Percentiles rank a stretch among this genome's conserved stretches.
Conservation (phyloP, 2,329 filamentous ascomycete species). For the Colletotrichum scovillei region DNA sequence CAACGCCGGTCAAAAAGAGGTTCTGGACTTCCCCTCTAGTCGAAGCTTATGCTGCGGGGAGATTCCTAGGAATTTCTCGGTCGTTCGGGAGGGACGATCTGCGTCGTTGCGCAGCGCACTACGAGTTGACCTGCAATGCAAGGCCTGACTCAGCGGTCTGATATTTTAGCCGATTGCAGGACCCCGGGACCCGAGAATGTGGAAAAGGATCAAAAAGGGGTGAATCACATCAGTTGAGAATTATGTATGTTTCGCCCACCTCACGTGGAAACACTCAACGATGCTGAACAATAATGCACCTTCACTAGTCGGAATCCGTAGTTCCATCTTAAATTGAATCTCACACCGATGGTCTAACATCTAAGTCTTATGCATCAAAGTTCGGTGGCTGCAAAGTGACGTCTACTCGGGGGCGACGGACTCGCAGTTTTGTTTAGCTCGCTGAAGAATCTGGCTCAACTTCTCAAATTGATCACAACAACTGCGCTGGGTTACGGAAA, state of each 20-base stretch:
- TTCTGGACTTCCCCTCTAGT: constrained; percentile 2
- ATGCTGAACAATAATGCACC: neutral
- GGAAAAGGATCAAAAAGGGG: neutral
- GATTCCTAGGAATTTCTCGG: constrained; percentile 8
- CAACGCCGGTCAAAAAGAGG: neutral
- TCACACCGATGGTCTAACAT: constrained; percentile 3
- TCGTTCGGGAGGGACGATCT: neutral
- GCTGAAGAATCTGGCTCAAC: neutral
- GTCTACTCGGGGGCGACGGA: constrained; percentile 1
- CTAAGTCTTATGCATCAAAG: neutral
- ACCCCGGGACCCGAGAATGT: neutral
- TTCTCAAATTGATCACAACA: neutral
- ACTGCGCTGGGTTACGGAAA: no score
- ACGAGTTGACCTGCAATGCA: neutral
- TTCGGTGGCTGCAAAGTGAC: neutral
- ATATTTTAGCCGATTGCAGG: constrained; percentile 7
- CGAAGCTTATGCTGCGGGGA: constrained; percentile 11
- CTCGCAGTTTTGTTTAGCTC: neutral
- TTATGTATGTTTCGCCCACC: neutral
- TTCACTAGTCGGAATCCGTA: neutral
- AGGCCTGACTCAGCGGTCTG: constrained; percentile 17
- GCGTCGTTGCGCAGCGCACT: neutral
- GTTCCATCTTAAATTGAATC: neutral
- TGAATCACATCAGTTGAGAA: neutral
- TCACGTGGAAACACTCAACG: constrained; percentile 15